A percentile compares a stretch with the other conserved stretches of the same genome.
These are phyloP conservation scores for Berberis vulgaris DNA, from an alignment of 164 flowering plant genomes.

Conservation along the genomic window DNA sequence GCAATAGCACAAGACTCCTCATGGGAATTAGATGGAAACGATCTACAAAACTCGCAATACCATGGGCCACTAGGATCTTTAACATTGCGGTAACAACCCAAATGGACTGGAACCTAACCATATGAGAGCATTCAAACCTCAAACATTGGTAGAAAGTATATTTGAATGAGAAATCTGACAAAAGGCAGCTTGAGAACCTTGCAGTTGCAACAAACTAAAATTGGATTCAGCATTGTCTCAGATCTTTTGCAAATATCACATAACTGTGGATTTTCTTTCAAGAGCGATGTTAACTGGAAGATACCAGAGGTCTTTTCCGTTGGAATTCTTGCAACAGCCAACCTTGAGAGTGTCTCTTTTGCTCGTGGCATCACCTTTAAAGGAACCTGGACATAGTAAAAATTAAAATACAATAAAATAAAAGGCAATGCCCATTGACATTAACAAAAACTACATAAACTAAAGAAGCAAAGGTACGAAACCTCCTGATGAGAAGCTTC, in stretches of 20 bases:
- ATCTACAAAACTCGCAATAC: constrained; percentile 82
- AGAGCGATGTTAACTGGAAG: constrained; percentile 23
- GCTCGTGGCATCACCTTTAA: constrained; percentile 39
- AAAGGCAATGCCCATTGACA: no score
- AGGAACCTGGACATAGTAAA: no score
- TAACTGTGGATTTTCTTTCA: constrained; percentile 46
- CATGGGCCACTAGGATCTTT: constrained; percentile 74
- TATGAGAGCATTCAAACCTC: constrained; percentile 5
- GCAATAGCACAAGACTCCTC: constrained; percentile 42
- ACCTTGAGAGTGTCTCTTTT: constrained; percentile 54
- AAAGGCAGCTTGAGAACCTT: constrained; percentile 45
- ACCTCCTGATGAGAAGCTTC: constrained; percentile 64
- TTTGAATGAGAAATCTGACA: neutral
- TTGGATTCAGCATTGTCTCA: constrained; percentile 60
- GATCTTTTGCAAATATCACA: constrained; percentile 85
- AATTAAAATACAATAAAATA: no score
- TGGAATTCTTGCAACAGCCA: constrained; percentile 38
- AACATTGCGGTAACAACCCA: constrained; percentile 70
- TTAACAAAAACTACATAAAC: no score
- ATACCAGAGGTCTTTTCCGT: constrained; percentile 43
- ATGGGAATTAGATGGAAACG: constrained; percentile 28
- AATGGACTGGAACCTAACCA: constrained; percentile 81
- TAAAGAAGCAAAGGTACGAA: neutral
- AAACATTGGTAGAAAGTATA: neutral
- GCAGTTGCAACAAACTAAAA: constrained; percentile 79